Conservation (phyloP, 164 flowering plant genomes). For the Houttuynia cordata region DNA sequence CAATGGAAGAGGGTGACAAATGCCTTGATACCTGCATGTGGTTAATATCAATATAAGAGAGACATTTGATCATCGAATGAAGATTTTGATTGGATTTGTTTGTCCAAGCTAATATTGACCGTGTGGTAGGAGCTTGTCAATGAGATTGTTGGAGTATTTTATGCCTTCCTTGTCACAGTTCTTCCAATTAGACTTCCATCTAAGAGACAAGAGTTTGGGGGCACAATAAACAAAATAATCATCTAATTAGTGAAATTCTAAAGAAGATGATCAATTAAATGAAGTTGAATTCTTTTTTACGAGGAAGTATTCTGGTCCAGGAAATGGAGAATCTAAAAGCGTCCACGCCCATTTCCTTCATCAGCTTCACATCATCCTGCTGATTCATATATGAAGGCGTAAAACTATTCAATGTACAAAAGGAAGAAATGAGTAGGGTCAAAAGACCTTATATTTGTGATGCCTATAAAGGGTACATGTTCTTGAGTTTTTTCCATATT, state of each 20-base stretch:
- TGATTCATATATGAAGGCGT: neutral
- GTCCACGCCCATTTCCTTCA: constrained; percentile 41
- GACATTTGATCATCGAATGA: too few relatives aligned
- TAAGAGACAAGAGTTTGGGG: neutral
- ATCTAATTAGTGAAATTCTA: too few relatives aligned
- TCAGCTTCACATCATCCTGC: constrained; percentile 55
- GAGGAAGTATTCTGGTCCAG: constrained; percentile 57
- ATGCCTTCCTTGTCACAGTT: constrained; percentile 21
- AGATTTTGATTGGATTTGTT: neutral
- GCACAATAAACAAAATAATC: too few relatives aligned
- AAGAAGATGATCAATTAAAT: too few relatives aligned
- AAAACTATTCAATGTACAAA: neutral
- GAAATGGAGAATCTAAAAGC: constrained; percentile 76
- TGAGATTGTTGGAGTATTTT: constrained; percentile 24
- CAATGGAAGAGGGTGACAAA: constrained; percentile 57
- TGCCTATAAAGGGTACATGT: too few relatives aligned
- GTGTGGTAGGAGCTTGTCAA: constrained; percentile 20
- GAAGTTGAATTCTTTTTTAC: constrained; percentile 17
- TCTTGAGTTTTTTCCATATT: too few relatives aligned
- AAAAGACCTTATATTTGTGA: too few relatives aligned
- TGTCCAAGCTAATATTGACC: constrained; percentile 5
- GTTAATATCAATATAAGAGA: too few relatives aligned
- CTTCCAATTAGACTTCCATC: constrained; percentile 21
- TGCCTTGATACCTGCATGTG: constrained; percentile 32
- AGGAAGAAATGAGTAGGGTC: too few relatives aligned